phyloP scores from a whole-genome alignment of 2,329 filamentous ascomycete genomes.

The Talaromyces sp. region DNA sequence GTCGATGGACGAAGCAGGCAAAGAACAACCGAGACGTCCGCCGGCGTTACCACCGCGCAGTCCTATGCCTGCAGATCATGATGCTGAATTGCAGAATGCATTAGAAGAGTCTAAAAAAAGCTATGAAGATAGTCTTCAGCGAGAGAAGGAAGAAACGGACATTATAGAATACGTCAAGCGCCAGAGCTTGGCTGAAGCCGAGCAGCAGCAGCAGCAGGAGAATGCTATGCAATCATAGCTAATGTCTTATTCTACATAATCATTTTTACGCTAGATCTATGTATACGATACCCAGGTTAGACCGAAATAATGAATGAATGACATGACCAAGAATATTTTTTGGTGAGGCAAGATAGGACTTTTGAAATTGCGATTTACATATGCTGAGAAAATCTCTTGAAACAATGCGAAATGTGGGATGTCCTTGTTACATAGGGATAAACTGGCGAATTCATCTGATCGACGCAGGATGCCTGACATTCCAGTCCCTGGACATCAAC shows the following conservation, averaged over 20 bases:
- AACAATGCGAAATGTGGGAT: not conserved
- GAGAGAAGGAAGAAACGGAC: slow-evolving; percentile 61
- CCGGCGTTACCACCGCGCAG: slow-evolving; percentile 8
- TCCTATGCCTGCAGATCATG: slow-evolving; percentile 19
- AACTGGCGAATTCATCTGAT: not conserved
- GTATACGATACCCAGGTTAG: not conserved
- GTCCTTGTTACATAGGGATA: not conserved
- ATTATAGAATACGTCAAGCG: slow-evolving; percentile 70
- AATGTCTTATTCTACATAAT: not conserved
- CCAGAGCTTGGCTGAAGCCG: slow-evolving; percentile 54
- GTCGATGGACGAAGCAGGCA: not conserved
- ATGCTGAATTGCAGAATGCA: slow-evolving; percentile 27
- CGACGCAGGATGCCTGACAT: not conserved
- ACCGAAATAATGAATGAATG: not conserved
- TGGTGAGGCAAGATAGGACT: too few species aligned
- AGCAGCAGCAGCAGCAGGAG: slow-evolving; percentile 2
- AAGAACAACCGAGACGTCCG: not conserved
- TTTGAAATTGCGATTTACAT: too few species aligned
- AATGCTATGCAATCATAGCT: not conserved
- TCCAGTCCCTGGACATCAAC: slow-evolving; percentile 3
- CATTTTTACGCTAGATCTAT: not conserved
- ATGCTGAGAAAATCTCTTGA: not conserved
- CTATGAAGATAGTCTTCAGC: slow-evolving; percentile 41
- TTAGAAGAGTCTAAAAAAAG: slow-evolving; percentile 21
- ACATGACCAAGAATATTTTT: not conserved